phyloP scores from a whole-genome alignment of 768 basidiomycete genomes.

The Megacollybia marginata region DNA sequence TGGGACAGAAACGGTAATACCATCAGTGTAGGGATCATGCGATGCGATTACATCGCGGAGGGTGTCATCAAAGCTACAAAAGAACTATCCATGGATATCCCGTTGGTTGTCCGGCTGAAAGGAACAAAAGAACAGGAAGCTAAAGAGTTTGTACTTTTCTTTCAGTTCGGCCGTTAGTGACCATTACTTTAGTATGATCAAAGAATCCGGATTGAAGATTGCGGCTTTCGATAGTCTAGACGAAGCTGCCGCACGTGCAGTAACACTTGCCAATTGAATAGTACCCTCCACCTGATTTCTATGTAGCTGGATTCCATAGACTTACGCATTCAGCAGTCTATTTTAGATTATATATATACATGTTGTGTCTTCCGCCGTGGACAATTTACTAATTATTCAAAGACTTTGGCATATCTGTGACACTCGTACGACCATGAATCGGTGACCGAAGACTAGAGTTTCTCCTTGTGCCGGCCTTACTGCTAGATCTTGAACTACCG shows the following conservation, averaged over 20 bases:
- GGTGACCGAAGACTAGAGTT: neutral
- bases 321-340: no score
- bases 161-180: constrained; percentile 6
- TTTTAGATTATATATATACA: no score
- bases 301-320: no score
- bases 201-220: constrained; percentile 87
- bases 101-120: constrained; percentile 90
- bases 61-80: constrained; percentile 98
- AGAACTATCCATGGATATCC: constrained; percentile 79
- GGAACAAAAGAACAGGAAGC: constrained; percentile 96
- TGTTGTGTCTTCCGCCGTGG: no score
- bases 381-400: no score
- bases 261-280: constrained; percentile 53
- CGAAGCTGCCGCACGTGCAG: constrained; percentile 80
- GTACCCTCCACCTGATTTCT: neutral
- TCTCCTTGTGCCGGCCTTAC: constrained; percentile 27
- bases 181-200: constrained; percentile 72
- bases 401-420: no score
- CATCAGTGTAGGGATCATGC: constrained; percentile 73
- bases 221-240: constrained; percentile 90
- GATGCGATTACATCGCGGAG: constrained; percentile 96
- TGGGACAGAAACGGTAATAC: neutral
- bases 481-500: constrained; percentile 34
- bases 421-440: no score
- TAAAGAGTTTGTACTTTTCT: constrained; percentile 61